A percentile compares a stretch with the other conserved stretches of the same genome.
phyloP scores from a whole-genome alignment of 768 basidiomycete species.

The Suillus clintonianus region DNA sequence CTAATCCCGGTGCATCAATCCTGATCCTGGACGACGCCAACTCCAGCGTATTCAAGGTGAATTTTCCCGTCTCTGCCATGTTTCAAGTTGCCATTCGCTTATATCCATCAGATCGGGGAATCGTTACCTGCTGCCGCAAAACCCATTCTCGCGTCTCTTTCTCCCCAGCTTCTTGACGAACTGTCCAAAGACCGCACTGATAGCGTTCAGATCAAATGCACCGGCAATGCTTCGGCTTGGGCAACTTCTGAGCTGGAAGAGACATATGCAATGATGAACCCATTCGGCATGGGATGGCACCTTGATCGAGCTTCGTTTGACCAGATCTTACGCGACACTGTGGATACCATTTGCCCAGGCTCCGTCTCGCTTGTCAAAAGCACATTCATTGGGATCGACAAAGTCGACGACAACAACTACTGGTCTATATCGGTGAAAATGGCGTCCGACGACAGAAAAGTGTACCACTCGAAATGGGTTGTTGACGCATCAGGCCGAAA shows the following conservation, averaged over 20 bases:
- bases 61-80: neutral
- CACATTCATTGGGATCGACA: constrained; percentile 9
- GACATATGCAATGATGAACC: constrained; percentile 34
- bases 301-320: constrained; percentile 38
- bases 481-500: constrained; percentile 40
- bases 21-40: constrained; percentile 36
- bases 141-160: constrained; percentile 14
- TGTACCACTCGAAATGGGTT: constrained; percentile 28
- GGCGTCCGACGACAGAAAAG: neutral
- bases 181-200: constrained; percentile 13
- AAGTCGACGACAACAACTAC: constrained; percentile 1
- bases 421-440: constrained; percentile 1
- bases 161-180: neutral
- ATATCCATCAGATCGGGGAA: constrained; percentile 34
- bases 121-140: constrained; percentile 35
- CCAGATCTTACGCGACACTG: constrained; percentile 25
- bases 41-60: constrained; percentile 31
- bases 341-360: constrained; percentile 12
- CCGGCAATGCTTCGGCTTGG: constrained; percentile 39
- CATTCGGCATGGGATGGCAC: constrained; percentile 35
- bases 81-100: neutral
- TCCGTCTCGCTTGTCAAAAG: constrained; percentile 10
- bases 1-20: constrained; percentile 20
- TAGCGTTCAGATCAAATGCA: constrained; percentile 23
- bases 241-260: constrained; percentile 25